phyloP scores from a whole-genome alignment of 805 yeast genomes.

The Candida caryicola region DNA sequence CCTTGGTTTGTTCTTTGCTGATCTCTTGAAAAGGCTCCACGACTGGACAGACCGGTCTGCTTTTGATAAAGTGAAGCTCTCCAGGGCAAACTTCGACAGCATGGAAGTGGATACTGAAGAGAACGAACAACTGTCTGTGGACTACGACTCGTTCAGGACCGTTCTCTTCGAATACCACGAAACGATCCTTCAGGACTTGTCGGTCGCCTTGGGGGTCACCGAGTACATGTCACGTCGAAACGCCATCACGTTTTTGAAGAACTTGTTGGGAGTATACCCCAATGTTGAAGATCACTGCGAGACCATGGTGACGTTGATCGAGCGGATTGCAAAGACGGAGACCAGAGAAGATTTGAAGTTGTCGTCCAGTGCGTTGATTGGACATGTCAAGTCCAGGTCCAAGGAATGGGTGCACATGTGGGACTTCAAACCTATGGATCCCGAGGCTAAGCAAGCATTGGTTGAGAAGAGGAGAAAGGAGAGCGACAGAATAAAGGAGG shows the following conservation, averaged over 20 bases:
- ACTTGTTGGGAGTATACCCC: conserved; percentile 63
- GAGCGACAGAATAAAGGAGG: conserved; percentile 12
- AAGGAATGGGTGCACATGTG: conserved; percentile 49
- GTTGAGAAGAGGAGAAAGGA: conserved; percentile 21
- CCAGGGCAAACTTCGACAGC: conserved; percentile 9
- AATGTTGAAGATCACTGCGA: conserved; percentile 65
- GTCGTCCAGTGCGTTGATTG: conserved; percentile 69
- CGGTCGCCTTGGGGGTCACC: conserved; percentile 41
- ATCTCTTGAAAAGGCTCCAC: conserved; percentile 48
- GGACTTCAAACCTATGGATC: conserved; percentile 54
- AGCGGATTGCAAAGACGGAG: conserved; percentile 50
- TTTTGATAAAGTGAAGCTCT: conserved; percentile 23
- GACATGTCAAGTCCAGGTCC: conserved; percentile 57
- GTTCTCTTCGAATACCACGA: conserved; percentile 56
- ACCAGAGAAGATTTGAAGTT: conserved; percentile 76
- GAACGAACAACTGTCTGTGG: conserved; percentile 1
- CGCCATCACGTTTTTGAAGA: conserved; percentile 72
- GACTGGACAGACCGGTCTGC: conserved; percentile 36
- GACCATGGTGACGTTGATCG: conserved; percentile 44
- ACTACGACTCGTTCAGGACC: conserved; percentile 35
- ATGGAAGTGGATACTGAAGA: conserved; percentile 7
- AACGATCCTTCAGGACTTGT: conserved; percentile 42
- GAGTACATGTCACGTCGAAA: conserved; percentile 81
- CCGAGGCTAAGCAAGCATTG: conserved; percentile 36
- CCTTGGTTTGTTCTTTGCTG: conserved; percentile 68